A percentile compares a stretch with the other conserved stretches of the same genome.
Conservation (phyloP, 306 rosid species). For the Prunus campanulata region DNA sequence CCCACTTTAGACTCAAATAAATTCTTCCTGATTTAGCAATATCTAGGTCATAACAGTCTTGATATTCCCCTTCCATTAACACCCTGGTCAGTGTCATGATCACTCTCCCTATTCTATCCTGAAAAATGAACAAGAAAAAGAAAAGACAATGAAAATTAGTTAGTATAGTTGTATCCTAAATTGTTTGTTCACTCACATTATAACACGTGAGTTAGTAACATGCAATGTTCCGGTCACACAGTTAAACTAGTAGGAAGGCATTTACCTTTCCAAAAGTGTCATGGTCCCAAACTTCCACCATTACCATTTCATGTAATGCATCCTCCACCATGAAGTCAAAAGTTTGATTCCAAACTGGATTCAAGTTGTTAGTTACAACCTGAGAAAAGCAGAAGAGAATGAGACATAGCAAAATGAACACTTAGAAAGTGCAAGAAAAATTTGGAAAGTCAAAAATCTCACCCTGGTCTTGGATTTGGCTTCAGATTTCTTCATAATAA, state of each 20-base stretch:
- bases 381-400: constrained; percentile 25
- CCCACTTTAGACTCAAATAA: constrained; percentile 60
- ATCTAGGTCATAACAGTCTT: constrained; percentile 46
- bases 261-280: constrained; percentile 93
- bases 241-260: constrained; percentile 8
- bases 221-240: background rate
- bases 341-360: constrained; percentile 95
- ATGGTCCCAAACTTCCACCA: constrained; percentile 83
- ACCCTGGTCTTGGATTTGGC: constrained; percentile 83
- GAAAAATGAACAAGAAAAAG: constrained; percentile 5
- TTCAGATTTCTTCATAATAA: constrained; percentile 70
- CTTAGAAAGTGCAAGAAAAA: background rate
- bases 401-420: background rate
- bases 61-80: constrained; percentile 68
- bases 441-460: constrained; percentile 27
- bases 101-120: constrained; percentile 79
- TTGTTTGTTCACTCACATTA: background rate
- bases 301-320: constrained; percentile 80
- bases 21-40: constrained; percentile 73
- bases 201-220: background rate
- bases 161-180: too few relatives aligned
- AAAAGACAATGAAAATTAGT: too few relatives aligned
- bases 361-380: constrained; percentile 79
- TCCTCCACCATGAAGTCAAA: constrained; percentile 96
- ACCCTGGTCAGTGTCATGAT: constrained; percentile 77